Conservation (phyloP, 352 stramenopile genomes). For the Pythium coloratum region DNA sequence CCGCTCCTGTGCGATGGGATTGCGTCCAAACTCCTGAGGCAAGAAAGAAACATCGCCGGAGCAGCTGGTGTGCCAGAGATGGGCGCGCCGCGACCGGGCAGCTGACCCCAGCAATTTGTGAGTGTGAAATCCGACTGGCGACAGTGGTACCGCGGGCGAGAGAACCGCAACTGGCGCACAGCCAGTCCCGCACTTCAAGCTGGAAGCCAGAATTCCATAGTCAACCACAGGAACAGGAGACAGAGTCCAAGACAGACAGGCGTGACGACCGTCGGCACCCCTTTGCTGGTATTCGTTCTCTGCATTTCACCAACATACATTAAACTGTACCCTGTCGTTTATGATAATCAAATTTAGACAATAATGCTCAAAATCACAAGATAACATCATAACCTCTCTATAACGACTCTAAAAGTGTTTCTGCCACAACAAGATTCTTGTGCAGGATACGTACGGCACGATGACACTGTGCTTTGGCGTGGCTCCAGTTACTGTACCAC, state of each 20-base stretch:
- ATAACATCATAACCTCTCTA: no score
- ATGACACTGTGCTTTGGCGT: background rate
- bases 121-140: slow-evolving; percentile 16
- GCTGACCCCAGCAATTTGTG: background rate
- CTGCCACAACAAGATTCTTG: no score
- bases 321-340: background rate
- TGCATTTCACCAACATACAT: background rate
- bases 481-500: background rate
- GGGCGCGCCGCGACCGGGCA: background rate
- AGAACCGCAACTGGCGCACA: slow-evolving; percentile 18
- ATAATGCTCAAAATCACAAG: no score
- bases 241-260: slow-evolving; percentile 1
- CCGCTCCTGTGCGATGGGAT: background rate
- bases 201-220: slow-evolving; percentile 2
- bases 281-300: background rate
- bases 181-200: slow-evolving; percentile 13
- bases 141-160: slow-evolving; percentile 20
- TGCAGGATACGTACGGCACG: no score
- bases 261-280: background rate
- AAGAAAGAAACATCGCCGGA: background rate
- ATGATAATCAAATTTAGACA: background rate
- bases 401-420: no score
- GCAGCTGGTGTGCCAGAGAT: slow-evolving; percentile 5
- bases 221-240: background rate
- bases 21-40: background rate